Base-by-base conservation (phyloP, 2,329 filamentous ascomycete genomes). In the Podosphaera xanthii region DNA sequence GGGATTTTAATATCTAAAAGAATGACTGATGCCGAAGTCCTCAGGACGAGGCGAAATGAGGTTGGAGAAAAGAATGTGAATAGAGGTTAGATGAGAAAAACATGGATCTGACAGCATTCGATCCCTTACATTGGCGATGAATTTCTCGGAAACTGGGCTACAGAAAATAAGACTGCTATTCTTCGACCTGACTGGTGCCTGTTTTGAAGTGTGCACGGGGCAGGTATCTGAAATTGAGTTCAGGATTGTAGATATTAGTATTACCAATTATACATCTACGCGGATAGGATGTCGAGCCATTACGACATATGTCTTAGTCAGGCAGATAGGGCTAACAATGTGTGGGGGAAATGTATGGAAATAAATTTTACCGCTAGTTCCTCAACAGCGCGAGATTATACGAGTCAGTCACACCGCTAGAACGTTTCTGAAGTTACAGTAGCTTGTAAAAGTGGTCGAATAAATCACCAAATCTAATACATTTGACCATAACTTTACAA, bases 1-100 rank as follows among this genome's bases (percentile, higher is more conserved):
- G 66, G 63, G 46, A 35, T 60, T 22, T 59, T 60, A 10, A 59
- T 58, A 57, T 57, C 64, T 58, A 61, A 63, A 63, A 59, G 31
- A 57, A 60, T 49, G 60, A 59, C 62, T 59, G 59, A 58, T 65
- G 72, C 72, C 72, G 64, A 70, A 72, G 73, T 68, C 73, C 61
- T 72, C 67, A 70, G 73, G 73, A 74, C 72, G 72, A 72, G 73
- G 73, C 72, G 54, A 61, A 44, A 44, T 7, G 10, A 14, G 10
- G 40, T 44, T 44, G 10, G n/a, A 44, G 5, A 14, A 44, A 12
- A 12, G 1, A 44, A 6, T 44, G 40, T 12, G 40, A 44, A 44
- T 7, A 14, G 40, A 14, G 40, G 40, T 14, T 44, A 4, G 40
- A 44, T 44, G 10, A 12, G 40, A 44, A 44, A 44, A 44, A 44